Conservation (phyloP, 2,329 filamentous ascomycete genomes). For the Aspergillus luchuensis region DNA sequence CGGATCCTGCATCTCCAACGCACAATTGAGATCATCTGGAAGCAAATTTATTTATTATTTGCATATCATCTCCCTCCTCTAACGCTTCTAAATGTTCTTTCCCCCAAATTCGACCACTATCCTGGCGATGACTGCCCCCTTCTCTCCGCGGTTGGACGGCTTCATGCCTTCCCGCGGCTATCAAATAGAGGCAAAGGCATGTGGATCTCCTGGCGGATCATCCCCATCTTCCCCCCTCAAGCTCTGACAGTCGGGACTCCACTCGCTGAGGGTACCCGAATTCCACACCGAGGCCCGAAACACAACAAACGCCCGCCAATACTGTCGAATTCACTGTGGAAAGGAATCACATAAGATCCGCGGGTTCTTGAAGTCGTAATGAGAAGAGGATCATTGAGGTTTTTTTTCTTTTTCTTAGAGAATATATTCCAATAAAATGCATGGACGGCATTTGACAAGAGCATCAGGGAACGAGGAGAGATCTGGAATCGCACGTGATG, state of each 20-base stretch:
- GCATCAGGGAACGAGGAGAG: too few species aligned
- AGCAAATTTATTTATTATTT: too few species aligned
- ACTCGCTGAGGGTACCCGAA: not conserved
- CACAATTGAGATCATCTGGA: not conserved
- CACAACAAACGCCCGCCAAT: not conserved
- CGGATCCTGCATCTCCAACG: not conserved
- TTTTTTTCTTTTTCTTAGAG: too few species aligned
- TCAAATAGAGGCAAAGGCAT: not conserved
- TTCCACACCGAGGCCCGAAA: not conserved
- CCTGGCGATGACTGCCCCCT: not conserved
- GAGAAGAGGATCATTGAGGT: too few species aligned
- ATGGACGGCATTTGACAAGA: too few species aligned
- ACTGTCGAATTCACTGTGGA: too few species aligned
- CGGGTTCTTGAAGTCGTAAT: too few species aligned
- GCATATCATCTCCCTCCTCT: too few species aligned
- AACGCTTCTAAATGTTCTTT: too few species aligned
- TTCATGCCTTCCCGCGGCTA: slow-evolving; percentile 11
- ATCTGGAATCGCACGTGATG: too few species aligned
- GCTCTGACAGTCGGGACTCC: not conserved
- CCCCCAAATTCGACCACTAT: not conserved
- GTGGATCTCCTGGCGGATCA: slow-evolving; percentile 9
- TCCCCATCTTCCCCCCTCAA: not conserved
- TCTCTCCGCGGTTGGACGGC: slow-evolving; percentile 16
- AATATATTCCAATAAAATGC: too few species aligned
- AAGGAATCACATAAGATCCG: too few species aligned